Base-by-base conservation (phyloP, 495 filamentous ascomycete genomes). In the Lichenothelia convexa region DNA sequence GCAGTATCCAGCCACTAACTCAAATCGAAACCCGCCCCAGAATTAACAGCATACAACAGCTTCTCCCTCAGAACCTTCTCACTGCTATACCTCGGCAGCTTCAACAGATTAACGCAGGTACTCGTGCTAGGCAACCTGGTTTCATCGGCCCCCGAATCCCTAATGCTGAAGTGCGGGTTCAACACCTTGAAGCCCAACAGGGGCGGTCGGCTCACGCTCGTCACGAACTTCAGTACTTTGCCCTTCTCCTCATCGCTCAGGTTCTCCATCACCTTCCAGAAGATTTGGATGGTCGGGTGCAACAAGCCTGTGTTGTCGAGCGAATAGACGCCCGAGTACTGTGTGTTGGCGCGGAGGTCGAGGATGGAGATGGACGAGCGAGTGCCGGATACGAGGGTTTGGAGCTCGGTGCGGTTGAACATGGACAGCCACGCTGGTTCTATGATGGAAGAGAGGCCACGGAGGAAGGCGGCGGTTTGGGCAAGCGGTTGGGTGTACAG, bases 341-440 rank as follows among this genome's bases (percentile, higher is more conserved):
- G 57, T 0, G 91, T 95, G 54, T 99, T 78, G 11, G 58, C 66
- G n/a, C 86, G 67, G 30, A 95, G 63, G 49, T 99, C 91, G 18
- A 77, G 70, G 29, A 99, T 73, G 47, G 93, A 75, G 41, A 95
- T 87, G 30, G 83, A 74, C 13, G 75, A 75, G 18, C 67, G 71
- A 46, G 87, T 80, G 38, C 89, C 89, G 42, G 83, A 80, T 11
- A 97, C 75, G 6, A 97, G 71, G 0, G 82, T 89, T 54, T 97
- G 89, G 16, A 97, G 64, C 47, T 97, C 89, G 5, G 70, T 64
- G 46, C 94, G 89, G 53, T 97, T 97, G 64, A 99, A 99, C 89
- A 99, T 99, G 44, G 73, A 80, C 3, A 99, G 64, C 89, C 89
- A 99, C 2, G 68, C 67, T 0, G 87, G 87, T 39, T 84, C 75